phyloP scores from a whole-genome alignment of 371 early-diverging fungal genomes.

The Sanchytrium tribonematis region DNA sequence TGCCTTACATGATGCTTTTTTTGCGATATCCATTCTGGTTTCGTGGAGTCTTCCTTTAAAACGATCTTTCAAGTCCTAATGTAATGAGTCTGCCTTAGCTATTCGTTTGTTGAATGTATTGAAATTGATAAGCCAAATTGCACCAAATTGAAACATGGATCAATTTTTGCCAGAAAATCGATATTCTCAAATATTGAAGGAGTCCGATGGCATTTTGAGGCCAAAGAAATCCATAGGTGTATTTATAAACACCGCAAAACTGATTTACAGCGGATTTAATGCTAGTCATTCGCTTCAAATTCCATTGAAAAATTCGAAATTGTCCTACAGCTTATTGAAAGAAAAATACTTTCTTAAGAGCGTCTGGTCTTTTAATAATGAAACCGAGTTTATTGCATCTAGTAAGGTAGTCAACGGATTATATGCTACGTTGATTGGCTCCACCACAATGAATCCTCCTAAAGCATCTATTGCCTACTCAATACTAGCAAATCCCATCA shows the following conservation, averaged over 20 bases:
- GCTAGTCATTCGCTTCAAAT: background rate
- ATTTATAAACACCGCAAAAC: background rate
- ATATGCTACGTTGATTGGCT: background rate
- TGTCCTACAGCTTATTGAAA: background rate
- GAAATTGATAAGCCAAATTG: too few species aligned
- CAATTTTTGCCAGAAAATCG: background rate
- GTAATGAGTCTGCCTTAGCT: too few species aligned
- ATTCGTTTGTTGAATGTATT: too few species aligned
- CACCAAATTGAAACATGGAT: too few species aligned
- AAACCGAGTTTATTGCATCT: background rate
- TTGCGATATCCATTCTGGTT: background rate
- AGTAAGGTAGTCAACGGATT: background rate
- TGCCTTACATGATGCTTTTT: background rate
- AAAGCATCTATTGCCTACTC: background rate
- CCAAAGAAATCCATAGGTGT: background rate
- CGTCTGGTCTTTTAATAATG: background rate
- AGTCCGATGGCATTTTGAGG: background rate
- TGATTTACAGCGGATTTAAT: background rate
- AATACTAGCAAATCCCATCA: background rate
- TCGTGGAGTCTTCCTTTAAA: too few species aligned
- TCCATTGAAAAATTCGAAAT: background rate
- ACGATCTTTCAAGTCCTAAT: too few species aligned
- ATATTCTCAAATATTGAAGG: background rate
- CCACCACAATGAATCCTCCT: background rate
- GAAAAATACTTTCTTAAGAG: background rate